phyloP scores from a whole-genome alignment of 2,329 filamentous ascomycete genomes.

The Clarireedia hainanense region DNA sequence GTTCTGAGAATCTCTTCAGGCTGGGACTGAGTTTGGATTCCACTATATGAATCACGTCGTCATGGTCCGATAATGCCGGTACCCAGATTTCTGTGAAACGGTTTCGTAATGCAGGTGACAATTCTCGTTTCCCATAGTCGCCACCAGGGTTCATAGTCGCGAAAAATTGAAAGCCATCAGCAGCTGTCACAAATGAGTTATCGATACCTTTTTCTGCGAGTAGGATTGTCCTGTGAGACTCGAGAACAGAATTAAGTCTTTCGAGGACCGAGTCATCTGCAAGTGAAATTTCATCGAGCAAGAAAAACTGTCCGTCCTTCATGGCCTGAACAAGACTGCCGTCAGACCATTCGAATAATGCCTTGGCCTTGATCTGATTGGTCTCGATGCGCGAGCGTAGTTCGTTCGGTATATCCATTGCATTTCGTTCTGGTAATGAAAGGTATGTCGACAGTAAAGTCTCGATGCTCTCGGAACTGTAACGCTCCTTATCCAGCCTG shows the following conservation, averaged over 20 bases:
- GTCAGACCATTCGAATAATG: constrained; percentile 94
- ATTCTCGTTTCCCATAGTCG: constrained; percentile 95
- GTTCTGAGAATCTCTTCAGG: constrained; percentile 49
- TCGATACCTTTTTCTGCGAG: constrained; percentile 89
- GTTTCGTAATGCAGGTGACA: constrained; percentile 90
- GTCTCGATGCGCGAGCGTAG: constrained; percentile 33
- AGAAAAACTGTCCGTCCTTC: constrained; percentile 81
- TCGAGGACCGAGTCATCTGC: constrained; percentile 97
- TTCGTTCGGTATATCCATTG: constrained; percentile 27
- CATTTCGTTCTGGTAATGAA: constrained; percentile 38
- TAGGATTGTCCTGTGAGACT: constrained; percentile 76
- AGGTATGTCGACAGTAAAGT: constrained; percentile 37
- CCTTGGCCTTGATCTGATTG: constrained; percentile 59
- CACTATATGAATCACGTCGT: constrained; percentile 85
- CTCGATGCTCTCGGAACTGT: constrained; percentile 53
- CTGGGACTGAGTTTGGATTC: constrained; percentile 58
- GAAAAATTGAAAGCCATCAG: constrained; percentile 83
- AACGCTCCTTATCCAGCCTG: constrained; percentile 37
- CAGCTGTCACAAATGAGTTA: constrained; percentile 70
- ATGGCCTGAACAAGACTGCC: constrained; percentile 91
- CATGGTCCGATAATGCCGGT: constrained; percentile 71
- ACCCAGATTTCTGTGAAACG: constrained; percentile 99
- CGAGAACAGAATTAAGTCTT: constrained; percentile 90
- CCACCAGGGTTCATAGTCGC: constrained; percentile 99
- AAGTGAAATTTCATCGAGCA: constrained; percentile 95